Base-by-base conservation (phyloP, 2,329 filamentous ascomycete species). In the Gremmenia infestans region DNA sequence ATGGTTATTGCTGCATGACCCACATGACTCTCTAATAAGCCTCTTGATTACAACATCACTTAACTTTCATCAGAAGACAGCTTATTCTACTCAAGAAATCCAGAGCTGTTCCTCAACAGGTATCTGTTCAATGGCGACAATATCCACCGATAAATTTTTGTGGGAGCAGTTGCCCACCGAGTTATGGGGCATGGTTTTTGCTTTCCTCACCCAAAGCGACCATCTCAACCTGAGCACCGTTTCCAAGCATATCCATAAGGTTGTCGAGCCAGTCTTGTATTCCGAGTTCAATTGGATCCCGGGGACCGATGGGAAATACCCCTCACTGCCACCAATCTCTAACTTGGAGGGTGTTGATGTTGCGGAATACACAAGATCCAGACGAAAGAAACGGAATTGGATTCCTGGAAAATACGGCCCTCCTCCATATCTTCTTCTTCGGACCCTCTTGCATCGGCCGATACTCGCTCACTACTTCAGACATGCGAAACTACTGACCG, bases 271-370 rank as follows among this genome's bases (percentile, higher is more conserved):
- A 3, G 42, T 45, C 4, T 37, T 56, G 5, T 56, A 59, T 48
- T 47, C 53, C 3, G 23, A 48, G 9, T 59, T 59, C 42, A 48
- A 28, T 6, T 59, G 57, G 57, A 39, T 59, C 17, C 57, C 57
- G 5, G 28, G 2, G 4, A 32, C 28, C 11, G 15, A 50, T 36
- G 32, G 12, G 14, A 5, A 14, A 23, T n/a, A 28, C 8, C 2
- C n/a, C 8, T 2, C n/a, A 28, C 36, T 23, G 3, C 48, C 48
- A 40, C 3, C n/a, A 40, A 36, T 51, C 48, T 42, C 36, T 17
- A 25, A 39, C 2, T 28, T 51, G 22, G 15, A 2, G 14, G 48
- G 36, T n/a, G 6, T 2, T 1, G 17, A 36, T 23, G 28, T 51
- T 17, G 12, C 9, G 11, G 23, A 39, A 51, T 51, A 17, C 36